These are phyloP conservation scores for Endothia cerciana DNA, from an alignment of 2,329 filamentous ascomycete genomes.

Conservation along the genomic window DNA sequence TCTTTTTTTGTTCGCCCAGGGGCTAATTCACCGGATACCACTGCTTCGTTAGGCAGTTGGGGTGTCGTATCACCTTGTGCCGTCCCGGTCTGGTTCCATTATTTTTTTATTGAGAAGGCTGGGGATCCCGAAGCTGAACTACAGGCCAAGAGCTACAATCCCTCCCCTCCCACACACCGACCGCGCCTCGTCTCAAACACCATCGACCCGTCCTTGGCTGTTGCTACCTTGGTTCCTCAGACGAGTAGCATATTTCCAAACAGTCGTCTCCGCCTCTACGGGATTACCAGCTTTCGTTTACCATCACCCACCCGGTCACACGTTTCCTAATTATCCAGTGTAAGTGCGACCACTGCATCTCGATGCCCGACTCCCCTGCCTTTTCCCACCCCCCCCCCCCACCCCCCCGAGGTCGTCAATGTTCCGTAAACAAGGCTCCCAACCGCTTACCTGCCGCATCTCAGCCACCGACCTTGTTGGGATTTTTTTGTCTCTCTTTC, in stretches of 20 bases:
- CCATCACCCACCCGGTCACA: constrained; percentile 9
- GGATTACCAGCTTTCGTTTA: constrained; percentile 3
- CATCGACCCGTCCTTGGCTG: constrained; percentile 13
- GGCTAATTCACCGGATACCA: background rate
- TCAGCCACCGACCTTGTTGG: constrained; percentile 4
- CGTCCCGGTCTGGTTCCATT: constrained; percentile 20
- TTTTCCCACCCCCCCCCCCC: too few relatives aligned
- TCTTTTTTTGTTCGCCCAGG: background rate
- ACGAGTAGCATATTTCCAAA: constrained; percentile 1
- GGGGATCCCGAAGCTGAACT: constrained; percentile 24
- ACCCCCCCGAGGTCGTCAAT: constrained; percentile 5
- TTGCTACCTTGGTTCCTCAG: background rate
- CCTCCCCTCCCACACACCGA: constrained; percentile 21
- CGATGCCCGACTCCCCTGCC: background rate
- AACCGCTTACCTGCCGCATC: constrained; percentile 8
- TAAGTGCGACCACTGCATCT: constrained; percentile 24
- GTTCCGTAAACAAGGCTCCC: constrained; percentile 8
- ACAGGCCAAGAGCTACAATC: constrained; percentile 14
- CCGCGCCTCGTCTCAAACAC: background rate
- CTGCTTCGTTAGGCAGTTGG: constrained; percentile 10
- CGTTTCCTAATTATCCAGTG: constrained; percentile 19
- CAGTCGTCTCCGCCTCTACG: constrained; percentile 5
- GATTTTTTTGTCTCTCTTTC: background rate
- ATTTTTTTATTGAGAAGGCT: constrained; percentile 29
- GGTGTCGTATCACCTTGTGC: constrained; percentile 17